These are phyloP conservation scores for Dendrocalamus latiflorus DNA, from an alignment of 202 grass and related monocot species.

Conservation along the genomic window DNA sequence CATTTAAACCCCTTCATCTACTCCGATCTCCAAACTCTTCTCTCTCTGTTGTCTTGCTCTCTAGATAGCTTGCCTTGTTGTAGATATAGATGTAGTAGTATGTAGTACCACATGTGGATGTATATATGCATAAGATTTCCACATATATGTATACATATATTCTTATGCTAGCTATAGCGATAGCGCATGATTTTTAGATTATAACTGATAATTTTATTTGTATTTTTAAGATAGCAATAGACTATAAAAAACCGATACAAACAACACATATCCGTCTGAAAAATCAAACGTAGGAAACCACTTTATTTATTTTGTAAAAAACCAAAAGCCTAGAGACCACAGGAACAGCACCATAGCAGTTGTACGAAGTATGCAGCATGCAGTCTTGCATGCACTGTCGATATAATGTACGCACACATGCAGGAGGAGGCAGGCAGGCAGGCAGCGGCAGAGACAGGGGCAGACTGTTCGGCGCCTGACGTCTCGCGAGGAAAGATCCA, in stretches of 20 bases:
- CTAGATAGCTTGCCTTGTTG: too few species aligned
- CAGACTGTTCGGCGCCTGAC: not conserved
- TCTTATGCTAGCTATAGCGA: not conserved
- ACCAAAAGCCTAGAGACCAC: too few species aligned
- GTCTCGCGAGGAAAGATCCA: slow-evolving; percentile 25
- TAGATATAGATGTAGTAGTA: not conserved
- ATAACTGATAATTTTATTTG: too few species aligned
- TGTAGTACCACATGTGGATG: not conserved
- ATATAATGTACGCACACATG: not conserved
- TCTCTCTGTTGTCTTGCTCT: not conserved
- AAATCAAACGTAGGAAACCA: too few species aligned
- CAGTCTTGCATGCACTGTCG: not conserved
- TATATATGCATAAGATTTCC: not conserved
- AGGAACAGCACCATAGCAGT: not conserved
- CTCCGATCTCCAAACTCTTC: not conserved
- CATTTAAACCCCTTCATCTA: slow-evolving; percentile 34
- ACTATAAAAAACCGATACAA: too few species aligned
- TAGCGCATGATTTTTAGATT: too few species aligned
- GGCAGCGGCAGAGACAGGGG: not conserved
- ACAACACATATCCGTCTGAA: too few species aligned
- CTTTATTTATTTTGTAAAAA: too few species aligned
- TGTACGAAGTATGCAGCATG: not conserved
- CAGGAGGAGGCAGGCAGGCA: too few species aligned
- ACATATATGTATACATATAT: not conserved
- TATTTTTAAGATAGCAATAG: too few species aligned